Evolutionary conservation across 2,329 filamentous ascomycete species (phyloP).

Genomic region (Emergomyces orientalis): DNA sequence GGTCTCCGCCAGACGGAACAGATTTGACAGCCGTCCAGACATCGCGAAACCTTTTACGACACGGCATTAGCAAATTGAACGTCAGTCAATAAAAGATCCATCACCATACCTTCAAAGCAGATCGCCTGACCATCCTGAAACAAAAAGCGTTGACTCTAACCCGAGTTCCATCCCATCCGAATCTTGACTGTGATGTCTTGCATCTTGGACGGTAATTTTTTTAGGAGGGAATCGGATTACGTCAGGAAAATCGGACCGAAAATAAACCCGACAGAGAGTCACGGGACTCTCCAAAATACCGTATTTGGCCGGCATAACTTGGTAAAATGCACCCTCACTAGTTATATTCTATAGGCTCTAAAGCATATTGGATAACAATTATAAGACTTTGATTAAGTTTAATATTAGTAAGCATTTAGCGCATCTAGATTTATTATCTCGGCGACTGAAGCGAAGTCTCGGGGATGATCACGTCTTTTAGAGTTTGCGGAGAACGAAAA

Average conservation of each 20-base stretch:
- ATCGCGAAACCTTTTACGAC: constrained; percentile 6
- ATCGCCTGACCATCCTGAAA: constrained; percentile 13
- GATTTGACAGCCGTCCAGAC: constrained; percentile 5
- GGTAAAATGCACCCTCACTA: neutral
- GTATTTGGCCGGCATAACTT: neutral
- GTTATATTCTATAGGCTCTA: neutral
- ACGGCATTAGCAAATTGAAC: neutral
- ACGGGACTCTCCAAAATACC: neutral
- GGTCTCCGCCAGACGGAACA: constrained; percentile 4
- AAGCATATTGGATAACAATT: too few relatives aligned
- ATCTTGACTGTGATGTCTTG: neutral
- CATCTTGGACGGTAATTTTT: neutral
- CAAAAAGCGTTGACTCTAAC: neutral
- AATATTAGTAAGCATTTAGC: too few relatives aligned
- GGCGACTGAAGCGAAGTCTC: neutral
- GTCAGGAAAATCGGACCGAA: constrained; percentile 1
- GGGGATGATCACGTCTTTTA: constrained; percentile 2
- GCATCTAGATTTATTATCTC: neutral
- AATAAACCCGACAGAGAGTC: neutral
- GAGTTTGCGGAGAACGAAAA: constrained; percentile 1
- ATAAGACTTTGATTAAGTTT: too few relatives aligned
- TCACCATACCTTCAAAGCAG: constrained; percentile 12
- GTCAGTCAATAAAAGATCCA: neutral
- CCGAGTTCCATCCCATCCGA: neutral
- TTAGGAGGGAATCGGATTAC: neutral